A percentile compares a stretch with the other conserved stretches of the same genome.
These are phyloP conservation scores for Amaranthus hypochondriacus DNA, from an alignment of 148 eudicot genomes.

Conservation along the genomic window DNA sequence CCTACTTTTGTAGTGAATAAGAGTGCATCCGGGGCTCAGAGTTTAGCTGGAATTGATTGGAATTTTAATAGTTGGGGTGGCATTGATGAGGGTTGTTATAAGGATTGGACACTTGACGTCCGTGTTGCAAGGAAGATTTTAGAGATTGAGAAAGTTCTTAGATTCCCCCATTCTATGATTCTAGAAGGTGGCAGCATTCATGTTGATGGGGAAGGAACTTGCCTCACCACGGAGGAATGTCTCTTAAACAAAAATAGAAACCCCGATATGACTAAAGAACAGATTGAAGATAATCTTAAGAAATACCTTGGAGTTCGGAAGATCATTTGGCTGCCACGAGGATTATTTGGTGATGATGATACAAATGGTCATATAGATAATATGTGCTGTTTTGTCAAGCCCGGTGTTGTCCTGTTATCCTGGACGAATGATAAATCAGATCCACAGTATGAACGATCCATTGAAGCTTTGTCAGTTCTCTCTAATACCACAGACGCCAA, in stretches of 20 bases:
- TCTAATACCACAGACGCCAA: conserved; percentile 65
- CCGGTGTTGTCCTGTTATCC: conserved; percentile 73
- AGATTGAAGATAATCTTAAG: conserved; percentile 84
- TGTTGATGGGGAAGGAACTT: conserved; percentile 99
- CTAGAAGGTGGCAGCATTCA: conserved; percentile 99
- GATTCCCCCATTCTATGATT: conserved; percentile 81
- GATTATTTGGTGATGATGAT: conserved; percentile 89
- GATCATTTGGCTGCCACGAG: conserved; percentile 91
- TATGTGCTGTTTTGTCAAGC: conserved; percentile 87
- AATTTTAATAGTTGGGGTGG: conserved; percentile 94
- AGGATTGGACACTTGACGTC: conserved; percentile 82
- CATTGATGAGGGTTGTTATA: conserved; percentile 79
- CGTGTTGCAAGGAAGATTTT: conserved; percentile 83
- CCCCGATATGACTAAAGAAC: conserved; percentile 68
- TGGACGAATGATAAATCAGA: conserved; percentile 93
- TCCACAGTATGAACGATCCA: conserved; percentile 73
- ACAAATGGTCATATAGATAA: conserved; percentile 95
- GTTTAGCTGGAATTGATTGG: conserved; percentile 90
- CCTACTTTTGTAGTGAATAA: conserved; percentile 82
- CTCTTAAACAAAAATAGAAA: conserved; percentile 88
- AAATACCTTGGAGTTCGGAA: conserved; percentile 79
- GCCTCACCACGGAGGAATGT: conserved; percentile 97
- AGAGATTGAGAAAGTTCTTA: conserved; percentile 65
- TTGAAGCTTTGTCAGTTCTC: conserved; percentile 66
- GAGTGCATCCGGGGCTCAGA: conserved; percentile 28